Evolutionary conservation across 1,284 basidiomycete genomes (phyloP).

Genomic region (Athelia sp.): DNA sequence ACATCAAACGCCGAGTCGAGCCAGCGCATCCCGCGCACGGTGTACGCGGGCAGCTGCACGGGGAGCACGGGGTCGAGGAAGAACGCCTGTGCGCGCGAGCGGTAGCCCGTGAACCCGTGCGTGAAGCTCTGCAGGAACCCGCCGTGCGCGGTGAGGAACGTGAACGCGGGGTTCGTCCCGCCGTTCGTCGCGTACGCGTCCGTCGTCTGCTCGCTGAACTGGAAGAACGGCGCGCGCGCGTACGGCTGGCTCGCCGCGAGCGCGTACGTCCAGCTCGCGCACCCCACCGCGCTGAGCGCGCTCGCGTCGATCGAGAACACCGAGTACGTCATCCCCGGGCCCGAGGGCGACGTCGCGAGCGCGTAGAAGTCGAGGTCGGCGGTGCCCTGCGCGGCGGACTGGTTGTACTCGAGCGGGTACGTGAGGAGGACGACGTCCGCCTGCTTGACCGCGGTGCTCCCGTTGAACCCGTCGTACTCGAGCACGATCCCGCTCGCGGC

Average conservation of each 20-base stretch:
- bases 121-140: conserved; percentile 3
- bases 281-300: not conserved
- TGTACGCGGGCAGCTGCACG: not conserved
- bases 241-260: not conserved
- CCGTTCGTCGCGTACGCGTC: conserved; percentile 3
- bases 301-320: conserved; percentile 2
- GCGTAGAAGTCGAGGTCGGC: conserved; percentile 3
- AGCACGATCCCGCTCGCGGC: not conserved
- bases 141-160: conserved; percentile 2
- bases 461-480: conserved; percentile 1
- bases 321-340: conserved; percentile 2
- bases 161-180: conserved; percentile 3
- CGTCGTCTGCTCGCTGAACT: conserved; percentile 3
- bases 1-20: not conserved
- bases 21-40: conserved; percentile 1
- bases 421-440: conserved; percentile 3
- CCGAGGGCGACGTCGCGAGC: not conserved
- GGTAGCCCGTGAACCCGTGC: conserved; percentile 3
- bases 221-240: not conserved
- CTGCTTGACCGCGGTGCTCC: conserved; percentile 2
- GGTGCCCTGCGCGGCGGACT: not conserved
- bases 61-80: conserved; percentile 2
- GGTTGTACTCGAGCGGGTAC: conserved; percentile 3
- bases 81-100: not conserved
- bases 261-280: conserved; percentile 1